Conservation (phyloP, 768 basidiomycete genomes). For the Tricholomella constricta region DNA sequence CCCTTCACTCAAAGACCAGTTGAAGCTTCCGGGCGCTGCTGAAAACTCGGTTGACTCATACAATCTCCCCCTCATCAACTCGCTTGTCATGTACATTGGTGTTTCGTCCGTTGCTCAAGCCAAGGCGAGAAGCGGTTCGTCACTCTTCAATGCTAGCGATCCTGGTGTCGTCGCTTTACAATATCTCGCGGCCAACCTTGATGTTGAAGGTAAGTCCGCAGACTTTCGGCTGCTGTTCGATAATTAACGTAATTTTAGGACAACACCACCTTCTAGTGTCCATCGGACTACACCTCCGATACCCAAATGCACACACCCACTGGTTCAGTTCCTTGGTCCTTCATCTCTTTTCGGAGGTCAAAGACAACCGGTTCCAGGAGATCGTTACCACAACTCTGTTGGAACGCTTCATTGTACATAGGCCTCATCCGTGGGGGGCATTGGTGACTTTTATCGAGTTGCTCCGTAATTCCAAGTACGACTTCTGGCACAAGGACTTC, state of each 20-base stretch:
- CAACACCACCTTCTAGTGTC: conserved; percentile 94
- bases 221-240: neutral
- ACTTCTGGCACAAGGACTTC: conserved; percentile 90
- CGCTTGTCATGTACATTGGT: conserved; percentile 95
- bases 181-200: conserved; percentile 80
- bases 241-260: conserved; percentile 53
- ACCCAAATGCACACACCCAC: conserved; percentile 97
- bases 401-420: conserved; percentile 91
- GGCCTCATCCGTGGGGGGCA: conserved; percentile 97
- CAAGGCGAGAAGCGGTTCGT: conserved; percentile 80
- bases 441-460: conserved; percentile 93
- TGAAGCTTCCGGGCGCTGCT: conserved; percentile 52
- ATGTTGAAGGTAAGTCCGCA: conserved; percentile 77
- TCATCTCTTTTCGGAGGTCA: conserved; percentile 81
- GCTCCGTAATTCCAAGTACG: conserved; percentile 86
- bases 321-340: conserved; percentile 95
- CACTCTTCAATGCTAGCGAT: conserved; percentile 79
- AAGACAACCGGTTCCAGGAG: conserved; percentile 76
- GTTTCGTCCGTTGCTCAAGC: conserved; percentile 89
- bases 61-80: conserved; percentile 89
- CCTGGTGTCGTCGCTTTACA: conserved; percentile 85
- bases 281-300: conserved; percentile 93
- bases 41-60: conserved; percentile 62
- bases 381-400: conserved; percentile 87
- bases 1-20: conserved; percentile 75